Evolutionary conservation across 2,329 filamentous ascomycete genomes (phyloP).

Genomic region (Cladosporium sp.): DNA sequence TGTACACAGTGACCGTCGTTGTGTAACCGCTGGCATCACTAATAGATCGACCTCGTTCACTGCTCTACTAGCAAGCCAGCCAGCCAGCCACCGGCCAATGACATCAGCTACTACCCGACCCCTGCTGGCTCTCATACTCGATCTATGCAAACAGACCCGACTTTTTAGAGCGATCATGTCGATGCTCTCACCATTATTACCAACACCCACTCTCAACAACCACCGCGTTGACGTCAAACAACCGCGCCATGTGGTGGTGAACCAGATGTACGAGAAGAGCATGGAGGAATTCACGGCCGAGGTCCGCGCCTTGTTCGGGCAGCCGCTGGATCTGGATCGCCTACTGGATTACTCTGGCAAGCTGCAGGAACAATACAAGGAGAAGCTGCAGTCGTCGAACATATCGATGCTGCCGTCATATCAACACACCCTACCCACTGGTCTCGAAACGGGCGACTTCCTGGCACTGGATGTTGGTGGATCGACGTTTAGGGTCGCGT

Average conservation of each 20-base stretch:
- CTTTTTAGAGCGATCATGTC: slow-evolving; percentile 28
- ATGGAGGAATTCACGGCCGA: slow-evolving; percentile 52
- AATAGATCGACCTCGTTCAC: background rate
- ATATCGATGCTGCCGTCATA: slow-evolving; percentile 67
- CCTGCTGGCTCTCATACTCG: slow-evolving; percentile 19
- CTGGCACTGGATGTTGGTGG: slow-evolving; percentile 65
- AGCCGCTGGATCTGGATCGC: slow-evolving; percentile 42
- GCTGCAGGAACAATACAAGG: slow-evolving; percentile 54
- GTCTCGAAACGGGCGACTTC: slow-evolving; percentile 60
- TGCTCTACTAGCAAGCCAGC: background rate
- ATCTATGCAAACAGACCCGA: slow-evolving; percentile 26
- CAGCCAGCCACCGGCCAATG: slow-evolving; percentile 9
- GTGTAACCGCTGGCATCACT: background rate
- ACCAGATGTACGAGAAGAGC: slow-evolving; percentile 42
- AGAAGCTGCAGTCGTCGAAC: slow-evolving; percentile 56
- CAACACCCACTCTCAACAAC: slow-evolving; percentile 39
- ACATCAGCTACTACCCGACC: slow-evolving; percentile 12
- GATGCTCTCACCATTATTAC: slow-evolving; percentile 31
- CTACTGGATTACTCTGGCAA: slow-evolving; percentile 47
- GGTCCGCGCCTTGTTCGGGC: slow-evolving; percentile 45
- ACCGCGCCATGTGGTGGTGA: slow-evolving; percentile 40
- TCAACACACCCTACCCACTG: slow-evolving; percentile 61
- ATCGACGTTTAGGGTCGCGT: slow-evolving; percentile 64
- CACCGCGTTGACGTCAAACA: slow-evolving; percentile 30
- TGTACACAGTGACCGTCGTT: background rate